Evolutionary conservation across 306 rosid species (phyloP).

Genomic region (Lathyrus sativus): DNA sequence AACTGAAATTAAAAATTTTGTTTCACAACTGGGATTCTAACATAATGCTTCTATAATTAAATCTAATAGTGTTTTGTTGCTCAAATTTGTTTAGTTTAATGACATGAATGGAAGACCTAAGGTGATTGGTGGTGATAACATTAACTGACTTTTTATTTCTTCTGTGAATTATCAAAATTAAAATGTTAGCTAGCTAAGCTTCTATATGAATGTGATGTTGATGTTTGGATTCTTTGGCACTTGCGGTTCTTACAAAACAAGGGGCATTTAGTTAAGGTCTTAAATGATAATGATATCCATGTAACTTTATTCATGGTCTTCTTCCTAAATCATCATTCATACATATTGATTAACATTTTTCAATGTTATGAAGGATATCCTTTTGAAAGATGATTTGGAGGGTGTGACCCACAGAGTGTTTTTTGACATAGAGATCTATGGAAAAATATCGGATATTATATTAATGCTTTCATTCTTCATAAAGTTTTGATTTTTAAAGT

Average conservation of each 20-base stretch:
- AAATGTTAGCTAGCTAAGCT: slow-evolving; percentile 15
- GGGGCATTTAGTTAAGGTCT: slow-evolving; percentile 71
- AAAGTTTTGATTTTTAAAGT: no score
- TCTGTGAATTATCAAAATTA: slow-evolving; percentile 32
- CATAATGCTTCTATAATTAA: no score
- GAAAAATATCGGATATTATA: no score
- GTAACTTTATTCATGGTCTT: slow-evolving; percentile 42
- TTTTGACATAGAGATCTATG: no score
- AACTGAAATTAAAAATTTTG: no score
- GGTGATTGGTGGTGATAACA: slow-evolving; percentile 87
- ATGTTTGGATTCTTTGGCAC: slow-evolving; percentile 44
- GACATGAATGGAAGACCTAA: slow-evolving; percentile 94
- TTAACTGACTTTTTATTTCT: slow-evolving; percentile 85
- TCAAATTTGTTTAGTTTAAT: slow-evolving; percentile 36
- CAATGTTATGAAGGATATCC: no score
- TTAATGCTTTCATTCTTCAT: no score
- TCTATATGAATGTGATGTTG: slow-evolving; percentile 34
- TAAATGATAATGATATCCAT: slow-evolving; percentile 91
- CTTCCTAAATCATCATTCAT: no score
- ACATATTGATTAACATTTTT: no score
- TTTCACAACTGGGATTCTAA: no score
- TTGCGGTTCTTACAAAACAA: slow-evolving; percentile 83
- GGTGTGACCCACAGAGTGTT: no score
- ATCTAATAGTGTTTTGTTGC: background rate
- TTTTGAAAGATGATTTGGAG: no score